Evolutionary conservation across 305 asterid species (phyloP).

Genomic region (Fraxinus dipetala): DNA sequence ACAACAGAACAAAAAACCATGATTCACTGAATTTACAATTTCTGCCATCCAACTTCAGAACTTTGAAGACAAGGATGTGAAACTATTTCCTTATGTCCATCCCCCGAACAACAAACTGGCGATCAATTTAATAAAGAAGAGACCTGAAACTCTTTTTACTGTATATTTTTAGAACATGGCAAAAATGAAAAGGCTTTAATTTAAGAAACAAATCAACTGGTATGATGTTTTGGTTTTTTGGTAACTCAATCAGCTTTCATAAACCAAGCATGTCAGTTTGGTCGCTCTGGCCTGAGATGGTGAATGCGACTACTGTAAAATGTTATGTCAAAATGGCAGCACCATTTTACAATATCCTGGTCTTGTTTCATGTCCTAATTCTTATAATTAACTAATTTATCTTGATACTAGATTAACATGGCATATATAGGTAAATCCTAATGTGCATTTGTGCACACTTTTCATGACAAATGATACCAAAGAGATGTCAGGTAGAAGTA

Average conservation of each 20-base stretch:
- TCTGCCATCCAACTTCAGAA: neutral
- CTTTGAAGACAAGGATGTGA: neutral
- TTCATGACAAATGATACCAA: neutral
- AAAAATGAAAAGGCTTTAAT: neutral
- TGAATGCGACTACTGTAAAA: neutral
- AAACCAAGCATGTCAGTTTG: neutral
- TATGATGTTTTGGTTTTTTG: neutral
- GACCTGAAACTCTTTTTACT: neutral
- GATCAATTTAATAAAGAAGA: neutral
- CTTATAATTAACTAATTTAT: neutral
- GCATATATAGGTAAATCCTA: neutral
- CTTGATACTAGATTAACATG: neutral
- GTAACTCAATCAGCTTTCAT: neutral
- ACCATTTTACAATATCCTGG: neutral
- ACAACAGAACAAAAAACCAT: neutral
- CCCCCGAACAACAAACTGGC: neutral
- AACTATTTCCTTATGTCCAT: neutral
- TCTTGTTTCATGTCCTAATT: neutral
- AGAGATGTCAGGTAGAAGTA: neutral
- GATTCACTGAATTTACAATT: neutral
- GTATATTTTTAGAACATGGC: neutral
- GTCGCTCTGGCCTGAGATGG: neutral
- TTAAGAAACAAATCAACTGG: neutral
- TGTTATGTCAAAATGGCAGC: neutral
- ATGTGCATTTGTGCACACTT: neutral